Base-by-base conservation (phyloP, 164 flowering plant genomes). In the Brasenia schreberi region DNA sequence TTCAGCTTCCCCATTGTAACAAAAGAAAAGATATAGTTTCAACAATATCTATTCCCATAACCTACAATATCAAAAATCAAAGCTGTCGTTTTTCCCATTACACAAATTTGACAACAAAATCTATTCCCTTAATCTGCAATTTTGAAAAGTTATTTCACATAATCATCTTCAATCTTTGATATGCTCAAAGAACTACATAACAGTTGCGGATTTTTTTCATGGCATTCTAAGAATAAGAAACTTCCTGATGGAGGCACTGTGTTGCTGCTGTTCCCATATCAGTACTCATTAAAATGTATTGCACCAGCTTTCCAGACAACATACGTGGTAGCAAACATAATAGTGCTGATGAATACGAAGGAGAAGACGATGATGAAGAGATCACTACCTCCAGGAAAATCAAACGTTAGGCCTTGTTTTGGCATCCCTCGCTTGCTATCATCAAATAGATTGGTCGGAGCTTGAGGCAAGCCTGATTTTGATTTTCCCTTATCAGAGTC, bases 271-370 rank as follows among this genome's bases (percentile, higher is more conserved):
- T 49, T 49, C 10, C 56, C 10, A 49, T 9, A 49, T 61, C 23
- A 61, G 33, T 12, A 61, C n/a, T 93, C 98, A 69, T 93, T 90
- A 66, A 87, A 90, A 78, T 93, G 98, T 69, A 93, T 93, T 43
- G 97, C 98, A 65, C 98, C 98, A 56, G 75, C 81, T 81, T 93
- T 93, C 98, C 98, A 93, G 23, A 93, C 97, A 42, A 90, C 0
- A 70, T 73, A 93, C 42, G 97, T 89, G 0, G 97, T 93, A 2
- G 81, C 84, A 78, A 90, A 89, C 98, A 90, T 93, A 19, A 84
- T 70, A 2, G 98, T 74, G 80, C 90, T 85, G 74, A 93, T 90
- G 53, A 85, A 72, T 52, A 84, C 87, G 71, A 84, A 77, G 5
- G 97, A 93, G 67, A 85, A 69, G 6, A 69, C 68, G 44, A 93